Percentiles rank a stretch among this genome's conserved stretches.
These are phyloP conservation scores for Barnettozyma pratensis DNA, from an alignment of 805 yeast species.

Conservation along the genomic window DNA sequence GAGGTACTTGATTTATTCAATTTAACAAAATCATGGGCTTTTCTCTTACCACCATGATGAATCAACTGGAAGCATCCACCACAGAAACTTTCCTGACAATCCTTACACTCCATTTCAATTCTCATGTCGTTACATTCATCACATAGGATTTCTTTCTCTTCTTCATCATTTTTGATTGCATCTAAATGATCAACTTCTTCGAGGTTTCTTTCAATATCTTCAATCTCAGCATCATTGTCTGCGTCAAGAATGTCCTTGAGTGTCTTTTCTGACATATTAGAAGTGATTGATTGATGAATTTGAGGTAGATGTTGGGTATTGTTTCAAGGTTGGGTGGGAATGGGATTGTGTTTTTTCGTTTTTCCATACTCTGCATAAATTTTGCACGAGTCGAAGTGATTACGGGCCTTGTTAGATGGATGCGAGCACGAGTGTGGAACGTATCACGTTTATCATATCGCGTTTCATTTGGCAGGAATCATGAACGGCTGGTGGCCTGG, in stretches of 20 bases:
- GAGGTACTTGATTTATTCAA: slow-evolving; percentile 19
- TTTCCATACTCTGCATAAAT: too few relatives aligned
- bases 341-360: too few relatives aligned
- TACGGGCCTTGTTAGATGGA: too few relatives aligned
- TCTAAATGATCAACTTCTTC: slow-evolving; percentile 16
- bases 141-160: slow-evolving; percentile 42
- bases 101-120: slow-evolving; percentile 51
- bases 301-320: not conserved
- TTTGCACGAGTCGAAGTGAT: too few relatives aligned
- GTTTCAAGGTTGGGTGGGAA: not conserved
- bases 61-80: slow-evolving; percentile 62
- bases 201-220: slow-evolving; percentile 20
- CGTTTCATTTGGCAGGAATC: too few relatives aligned
- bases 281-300: not conserved
- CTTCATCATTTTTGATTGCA: slow-evolving; percentile 11
- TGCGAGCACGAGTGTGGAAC: too few relatives aligned
- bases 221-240: slow-evolving; percentile 29
- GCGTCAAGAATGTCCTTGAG: slow-evolving; percentile 35
- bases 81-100: slow-evolving; percentile 66
- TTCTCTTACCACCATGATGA: slow-evolving; percentile 65
- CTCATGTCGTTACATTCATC: slow-evolving; percentile 75
- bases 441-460: too few relatives aligned
- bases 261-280: slow-evolving; percentile 20
- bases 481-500: too few relatives aligned
- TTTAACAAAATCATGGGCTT: slow-evolving; percentile 35